These are phyloP conservation scores for Carpinus fangiana DNA, from an alignment of 306 rosid genomes.

Conservation along the genomic window DNA sequence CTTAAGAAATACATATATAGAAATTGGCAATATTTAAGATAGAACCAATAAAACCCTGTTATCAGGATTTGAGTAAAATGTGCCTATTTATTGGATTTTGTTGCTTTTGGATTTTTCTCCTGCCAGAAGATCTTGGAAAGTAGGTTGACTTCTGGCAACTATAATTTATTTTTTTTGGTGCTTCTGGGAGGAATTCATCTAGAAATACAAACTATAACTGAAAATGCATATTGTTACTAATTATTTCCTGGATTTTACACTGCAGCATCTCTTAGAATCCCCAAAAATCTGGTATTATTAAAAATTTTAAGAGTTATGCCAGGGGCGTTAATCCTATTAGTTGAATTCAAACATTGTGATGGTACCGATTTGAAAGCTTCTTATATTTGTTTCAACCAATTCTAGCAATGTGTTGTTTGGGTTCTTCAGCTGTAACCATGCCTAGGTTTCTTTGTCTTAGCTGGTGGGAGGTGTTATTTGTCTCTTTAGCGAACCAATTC, in stretches of 20 bases:
- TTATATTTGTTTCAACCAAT: neutral
- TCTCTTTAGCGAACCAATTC: constrained; percentile 9
- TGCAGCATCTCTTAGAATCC: neutral
- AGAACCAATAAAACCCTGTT: constrained; percentile 1
- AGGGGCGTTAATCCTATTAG: neutral
- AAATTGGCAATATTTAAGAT: constrained; percentile 1
- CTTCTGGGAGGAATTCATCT: neutral
- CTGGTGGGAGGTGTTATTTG: neutral
- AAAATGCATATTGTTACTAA: neutral
- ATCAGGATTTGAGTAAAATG: neutral
- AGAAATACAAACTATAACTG: neutral
- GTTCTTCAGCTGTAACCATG: neutral
- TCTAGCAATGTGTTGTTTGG: neutral
- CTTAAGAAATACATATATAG: constrained; percentile 5
- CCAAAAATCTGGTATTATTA: neutral
- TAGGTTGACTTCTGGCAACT: neutral
- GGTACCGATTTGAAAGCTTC: neutral
- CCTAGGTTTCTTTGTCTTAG: neutral
- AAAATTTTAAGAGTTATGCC: neutral
- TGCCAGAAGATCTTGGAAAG: neutral
- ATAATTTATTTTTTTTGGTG: neutral
- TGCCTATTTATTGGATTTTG: neutral
- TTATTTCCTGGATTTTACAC: neutral
- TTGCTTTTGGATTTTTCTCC: neutral
- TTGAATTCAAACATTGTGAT: neutral